Evolutionary conservation across 345 rosid genomes (phyloP).

Genomic region (Pelargonium nanum): DNA sequence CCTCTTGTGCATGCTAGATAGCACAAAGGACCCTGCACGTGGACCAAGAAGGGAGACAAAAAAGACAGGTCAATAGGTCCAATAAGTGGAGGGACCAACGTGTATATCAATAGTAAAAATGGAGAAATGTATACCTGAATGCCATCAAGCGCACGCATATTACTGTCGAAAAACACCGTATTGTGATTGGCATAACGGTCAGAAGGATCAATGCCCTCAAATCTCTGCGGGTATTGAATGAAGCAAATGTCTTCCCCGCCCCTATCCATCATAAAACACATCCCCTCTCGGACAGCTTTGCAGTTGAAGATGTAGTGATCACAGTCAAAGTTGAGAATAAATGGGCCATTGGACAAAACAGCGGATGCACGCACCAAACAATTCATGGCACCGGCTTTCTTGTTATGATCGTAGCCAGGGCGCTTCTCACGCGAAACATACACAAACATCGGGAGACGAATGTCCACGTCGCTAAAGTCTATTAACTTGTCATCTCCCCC

Average conservation of each 20-base stretch:
- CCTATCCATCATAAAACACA: conserved; percentile 97
- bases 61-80: too few species aligned
- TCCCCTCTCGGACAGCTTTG: conserved; percentile 84
- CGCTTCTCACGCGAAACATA: conserved; percentile 88
- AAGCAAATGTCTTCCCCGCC: conserved; percentile 87
- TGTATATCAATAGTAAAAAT: too few species aligned
- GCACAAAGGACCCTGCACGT: too few species aligned
- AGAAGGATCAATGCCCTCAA: conserved; percentile 95
- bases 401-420: conserved; percentile 91
- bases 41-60: too few species aligned
- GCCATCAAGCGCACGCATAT: conserved; percentile 96
- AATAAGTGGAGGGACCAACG: too few species aligned
- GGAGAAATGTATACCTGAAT: conserved; percentile 48
- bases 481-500: conserved; percentile 51
- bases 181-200: conserved; percentile 91
- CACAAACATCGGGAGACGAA: conserved; percentile 82
- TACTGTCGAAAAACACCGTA: conserved; percentile 92
- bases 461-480: conserved; percentile 66
- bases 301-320: conserved; percentile 91
- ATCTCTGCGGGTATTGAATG: conserved; percentile 92
- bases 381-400: conserved; percentile 98
- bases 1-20: too few species aligned
- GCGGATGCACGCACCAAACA: conserved; percentile 81
- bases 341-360: conserved; percentile 82
- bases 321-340: conserved; percentile 87